Evolutionary conservation across 305 asterid genomes (phyloP), one percentile per base, ranked within the genome.

Genomic region (Fraxinus latifolia): DNA sequence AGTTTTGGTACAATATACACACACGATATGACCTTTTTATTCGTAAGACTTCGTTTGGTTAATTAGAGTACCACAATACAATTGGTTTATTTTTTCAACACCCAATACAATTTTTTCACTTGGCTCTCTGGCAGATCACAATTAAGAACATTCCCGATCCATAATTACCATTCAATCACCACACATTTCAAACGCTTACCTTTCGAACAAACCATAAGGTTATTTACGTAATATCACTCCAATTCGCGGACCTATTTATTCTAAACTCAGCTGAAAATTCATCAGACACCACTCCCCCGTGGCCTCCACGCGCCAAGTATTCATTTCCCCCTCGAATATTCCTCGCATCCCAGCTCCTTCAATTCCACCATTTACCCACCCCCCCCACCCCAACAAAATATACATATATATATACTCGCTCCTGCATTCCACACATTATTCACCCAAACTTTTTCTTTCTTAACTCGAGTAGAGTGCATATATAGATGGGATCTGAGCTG

Each of bases 401-500:
- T 6, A 8, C 79, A 42, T 0, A 2, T 6, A 33, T 29, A 34
- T 29, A 32, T 23, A 4, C 39, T 15, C 70, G 31, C 70, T 19
- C 31, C 7, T 17, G 9, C 31, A 0, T 65, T 62, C 29, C 4
- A 21, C 34, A 65, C 17, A 65, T 60, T 60, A 60, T 25, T 65
- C 73, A 25, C 73, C 50, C 82, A 11, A 21, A 0, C 6, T 29
- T 29, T 4, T 29, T 3, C 12, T 17, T 7, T 1, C 7, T 25
- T 65, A 11, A 65, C 33, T 23, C 70, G 12, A 65, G 33, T 25
- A 15, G 14, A 65, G 33, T 25, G 34, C 14, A 25, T 76, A 23
- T 32, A 76, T 42, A 72, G 78, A 94, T 93, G 98, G 91, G 83
- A 3, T 93, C 99, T 50, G 99, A 92, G 88, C 78, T 95, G 87